Evolutionary conservation across 1,284 basidiomycete species (phyloP).

Genomic region (Xerocomus cyaneibrunnescens): DNA sequence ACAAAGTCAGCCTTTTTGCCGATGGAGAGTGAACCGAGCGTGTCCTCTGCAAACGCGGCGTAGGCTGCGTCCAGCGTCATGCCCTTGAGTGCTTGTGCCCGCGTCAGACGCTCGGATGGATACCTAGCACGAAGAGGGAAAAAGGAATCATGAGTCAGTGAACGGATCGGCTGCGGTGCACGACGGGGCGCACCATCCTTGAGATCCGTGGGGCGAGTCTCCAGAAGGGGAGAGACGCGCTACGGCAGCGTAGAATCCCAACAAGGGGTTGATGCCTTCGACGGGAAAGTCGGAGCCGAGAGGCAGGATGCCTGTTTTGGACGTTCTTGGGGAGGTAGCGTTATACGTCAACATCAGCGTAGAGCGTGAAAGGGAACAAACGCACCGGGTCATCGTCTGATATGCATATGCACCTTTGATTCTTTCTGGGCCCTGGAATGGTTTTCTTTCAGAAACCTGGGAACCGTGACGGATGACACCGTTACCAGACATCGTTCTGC

Average conservation of each 20-base stretch:
- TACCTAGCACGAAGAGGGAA: slow-evolving; percentile 56
- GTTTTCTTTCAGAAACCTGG: not conserved
- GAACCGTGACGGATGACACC: not conserved
- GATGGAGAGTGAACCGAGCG: slow-evolving; percentile 62
- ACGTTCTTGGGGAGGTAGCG: slow-evolving; percentile 28
- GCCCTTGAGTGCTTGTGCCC: slow-evolving; percentile 74
- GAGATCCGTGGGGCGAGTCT: slow-evolving; percentile 75
- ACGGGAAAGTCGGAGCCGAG: slow-evolving; percentile 93
- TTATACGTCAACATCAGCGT: not conserved
- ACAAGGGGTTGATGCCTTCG: slow-evolving; percentile 75
- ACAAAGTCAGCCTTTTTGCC: slow-evolving; percentile 90
- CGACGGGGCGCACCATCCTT: slow-evolving; percentile 65
- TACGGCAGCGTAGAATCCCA: slow-evolving; percentile 87
- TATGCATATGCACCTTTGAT: slow-evolving; percentile 90
- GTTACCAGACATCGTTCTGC: slow-evolving; percentile 75
- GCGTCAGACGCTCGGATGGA: slow-evolving; percentile 66
- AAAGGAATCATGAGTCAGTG: not conserved
- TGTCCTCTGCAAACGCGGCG: slow-evolving; percentile 76
- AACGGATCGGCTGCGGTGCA: not conserved
- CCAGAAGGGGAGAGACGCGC: slow-evolving; percentile 69
- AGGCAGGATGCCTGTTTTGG: slow-evolving; percentile 58
- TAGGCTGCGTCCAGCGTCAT: slow-evolving; percentile 89
- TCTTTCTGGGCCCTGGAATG: slow-evolving; percentile 65
- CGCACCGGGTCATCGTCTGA: slow-evolving; percentile 70
- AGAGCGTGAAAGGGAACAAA: slow-evolving; percentile 1